Conservation (phyloP, 192 early-diverging fungal species). For the Backusella westeae region DNA sequence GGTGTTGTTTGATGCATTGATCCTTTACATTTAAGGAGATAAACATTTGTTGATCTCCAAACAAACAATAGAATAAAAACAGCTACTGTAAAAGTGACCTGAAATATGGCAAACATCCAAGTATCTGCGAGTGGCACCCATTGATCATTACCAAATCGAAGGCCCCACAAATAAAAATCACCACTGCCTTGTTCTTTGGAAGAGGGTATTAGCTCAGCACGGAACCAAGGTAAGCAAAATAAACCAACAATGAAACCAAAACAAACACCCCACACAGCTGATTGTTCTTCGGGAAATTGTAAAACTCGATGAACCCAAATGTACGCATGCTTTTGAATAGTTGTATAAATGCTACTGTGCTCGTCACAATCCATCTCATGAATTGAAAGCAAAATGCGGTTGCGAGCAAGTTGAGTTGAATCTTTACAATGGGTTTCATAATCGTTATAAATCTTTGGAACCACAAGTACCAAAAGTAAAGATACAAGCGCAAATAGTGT, state of each 20-base stretch:
- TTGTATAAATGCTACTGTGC: background rate
- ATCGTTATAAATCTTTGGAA: slow-evolving; percentile 23
- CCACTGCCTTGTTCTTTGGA: slow-evolving; percentile 34
- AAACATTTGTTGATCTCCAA: slow-evolving; percentile 16
- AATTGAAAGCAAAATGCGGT: slow-evolving; percentile 9
- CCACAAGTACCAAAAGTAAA: slow-evolving; percentile 7
- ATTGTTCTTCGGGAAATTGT: slow-evolving; percentile 16
- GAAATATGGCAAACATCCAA: slow-evolving; percentile 36
- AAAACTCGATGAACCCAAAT: slow-evolving; percentile 52
- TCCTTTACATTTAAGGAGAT: slow-evolving; percentile 18
- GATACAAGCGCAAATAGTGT: slow-evolving; percentile 7
- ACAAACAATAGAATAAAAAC: slow-evolving; percentile 21
- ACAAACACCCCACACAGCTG: slow-evolving; percentile 23
- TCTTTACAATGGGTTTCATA: background rate
- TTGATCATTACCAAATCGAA: slow-evolving; percentile 28
- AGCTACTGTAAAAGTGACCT: slow-evolving; percentile 8
- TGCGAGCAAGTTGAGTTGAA: background rate
- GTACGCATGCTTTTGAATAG: background rate
- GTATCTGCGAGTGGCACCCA: slow-evolving; percentile 52
- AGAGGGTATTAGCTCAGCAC: slow-evolving; percentile 63
- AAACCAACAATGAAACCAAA: slow-evolving; percentile 41
- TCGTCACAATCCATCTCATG: slow-evolving; percentile 5
- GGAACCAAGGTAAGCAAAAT: slow-evolving; percentile 62
- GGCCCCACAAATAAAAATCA: slow-evolving; percentile 51
- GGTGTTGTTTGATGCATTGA: background rate